Percentiles rank a stretch among this genome's conserved stretches.
Conservation (phyloP, 2,329 filamentous ascomycete genomes). For the Sporothrix phasma region DNA sequence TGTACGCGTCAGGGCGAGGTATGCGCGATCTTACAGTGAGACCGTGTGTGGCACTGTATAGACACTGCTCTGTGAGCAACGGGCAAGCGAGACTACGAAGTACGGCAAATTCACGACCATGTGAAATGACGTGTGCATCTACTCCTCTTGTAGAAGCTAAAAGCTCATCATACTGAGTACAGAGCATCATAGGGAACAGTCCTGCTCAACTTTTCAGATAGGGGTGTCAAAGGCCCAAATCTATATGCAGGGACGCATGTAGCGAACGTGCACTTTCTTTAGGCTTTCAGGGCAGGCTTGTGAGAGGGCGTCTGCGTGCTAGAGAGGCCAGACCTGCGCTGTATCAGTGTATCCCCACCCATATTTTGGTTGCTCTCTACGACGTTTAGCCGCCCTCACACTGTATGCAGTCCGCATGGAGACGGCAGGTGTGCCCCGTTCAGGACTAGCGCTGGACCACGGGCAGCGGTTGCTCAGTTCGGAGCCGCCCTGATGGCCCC, state of each 20-base stretch:
- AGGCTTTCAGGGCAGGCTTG: background rate
- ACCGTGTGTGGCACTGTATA: background rate
- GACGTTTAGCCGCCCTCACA: too few relatives aligned
- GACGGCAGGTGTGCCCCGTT: slow-evolving; percentile 5
- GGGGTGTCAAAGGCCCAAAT: slow-evolving; percentile 2
- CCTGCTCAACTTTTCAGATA: slow-evolving; percentile 4
- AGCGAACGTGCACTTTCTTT: slow-evolving; percentile 3
- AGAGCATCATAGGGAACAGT: too few relatives aligned
- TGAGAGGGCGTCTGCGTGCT: too few relatives aligned
- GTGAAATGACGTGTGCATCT: too few relatives aligned
- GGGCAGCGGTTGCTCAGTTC: background rate
- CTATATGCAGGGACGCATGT: slow-evolving; percentile 1
- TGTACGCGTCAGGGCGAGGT: too few relatives aligned
- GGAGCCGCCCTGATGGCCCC: slow-evolving; percentile 5
- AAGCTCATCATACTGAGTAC: too few relatives aligned
- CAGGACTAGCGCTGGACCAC: slow-evolving; percentile 5
- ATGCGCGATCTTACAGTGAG: background rate
- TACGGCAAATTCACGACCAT: background rate
- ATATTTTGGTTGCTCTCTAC: too few relatives aligned
- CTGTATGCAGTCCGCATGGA: slow-evolving; percentile 7
- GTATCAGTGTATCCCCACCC: too few relatives aligned
- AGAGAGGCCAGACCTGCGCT: too few relatives aligned
- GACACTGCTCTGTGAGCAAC: background rate
- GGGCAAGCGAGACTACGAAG: background rate
- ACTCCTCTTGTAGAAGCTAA: too few relatives aligned